Conservation (phyloP, 169 alveolate species). For the Amoebophrya sp. region DNA sequence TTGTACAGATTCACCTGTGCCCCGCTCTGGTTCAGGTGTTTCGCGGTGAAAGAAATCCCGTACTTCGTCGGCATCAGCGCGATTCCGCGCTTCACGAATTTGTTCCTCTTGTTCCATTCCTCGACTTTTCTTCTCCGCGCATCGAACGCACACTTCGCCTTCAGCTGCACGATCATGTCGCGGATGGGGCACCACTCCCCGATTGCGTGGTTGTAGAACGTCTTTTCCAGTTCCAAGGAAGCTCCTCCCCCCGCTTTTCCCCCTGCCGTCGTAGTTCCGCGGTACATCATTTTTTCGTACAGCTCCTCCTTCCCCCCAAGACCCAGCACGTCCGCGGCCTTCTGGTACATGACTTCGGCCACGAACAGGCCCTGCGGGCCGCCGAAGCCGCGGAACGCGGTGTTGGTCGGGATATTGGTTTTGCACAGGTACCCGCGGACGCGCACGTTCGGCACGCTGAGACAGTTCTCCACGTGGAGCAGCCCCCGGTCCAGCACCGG, state of each 20-base stretch:
- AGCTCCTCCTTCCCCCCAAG: too few species aligned
- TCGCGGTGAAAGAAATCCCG: conserved; percentile 31
- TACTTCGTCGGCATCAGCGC: conserved; percentile 24
- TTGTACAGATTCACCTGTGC: conserved; percentile 23
- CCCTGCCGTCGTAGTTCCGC: too few species aligned
- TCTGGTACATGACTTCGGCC: background rate
- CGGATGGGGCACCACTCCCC: background rate
- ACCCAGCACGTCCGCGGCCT: too few species aligned
- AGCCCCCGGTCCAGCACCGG: background rate
- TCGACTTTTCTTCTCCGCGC: background rate
- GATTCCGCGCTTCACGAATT: conserved; percentile 27
- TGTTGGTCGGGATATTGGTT: conserved; percentile 10
- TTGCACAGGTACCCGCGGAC: background rate
- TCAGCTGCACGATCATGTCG: background rate
- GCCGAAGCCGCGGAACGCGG: conserved; percentile 20
- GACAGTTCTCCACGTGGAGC: conserved; percentile 4
- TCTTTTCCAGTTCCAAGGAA: too few species aligned
- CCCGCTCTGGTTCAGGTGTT: conserved; percentile 30
- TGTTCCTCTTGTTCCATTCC: background rate
- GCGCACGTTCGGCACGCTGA: background rate
- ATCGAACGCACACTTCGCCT: background rate
- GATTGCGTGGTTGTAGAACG: background rate
- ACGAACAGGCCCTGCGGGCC: conserved; percentile 18
- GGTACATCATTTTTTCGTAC: too few species aligned
- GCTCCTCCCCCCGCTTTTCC: too few species aligned